These are phyloP conservation scores for Chrysopogon serrulatus DNA, from an alignment of 176 grass and related monocot species.

Conservation along the genomic window DNA sequence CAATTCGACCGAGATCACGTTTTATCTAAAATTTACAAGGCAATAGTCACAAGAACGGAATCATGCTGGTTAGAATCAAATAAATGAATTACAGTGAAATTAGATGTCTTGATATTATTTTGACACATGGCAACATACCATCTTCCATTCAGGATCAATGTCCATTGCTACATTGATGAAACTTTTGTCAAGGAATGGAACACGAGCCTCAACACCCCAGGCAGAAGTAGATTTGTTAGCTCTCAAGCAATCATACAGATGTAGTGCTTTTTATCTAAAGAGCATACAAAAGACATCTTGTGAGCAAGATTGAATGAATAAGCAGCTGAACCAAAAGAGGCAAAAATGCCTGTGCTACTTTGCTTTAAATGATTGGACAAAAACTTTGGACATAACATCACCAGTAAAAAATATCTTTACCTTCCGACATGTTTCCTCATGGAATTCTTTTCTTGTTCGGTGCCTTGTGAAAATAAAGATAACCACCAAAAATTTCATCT, in stretches of 20 bases:
- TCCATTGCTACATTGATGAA: constrained; percentile 97
- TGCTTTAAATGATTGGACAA: not conserved
- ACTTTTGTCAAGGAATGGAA: constrained; percentile 93
- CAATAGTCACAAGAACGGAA: not conserved
- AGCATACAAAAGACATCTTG: not conserved
- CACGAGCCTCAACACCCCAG: constrained; percentile 93
- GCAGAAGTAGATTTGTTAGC: constrained; percentile 97
- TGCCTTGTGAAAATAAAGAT: constrained; percentile 98
- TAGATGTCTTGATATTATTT: not conserved
- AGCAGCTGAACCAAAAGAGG: not conserved
- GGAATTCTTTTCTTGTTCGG: constrained; percentile 99
- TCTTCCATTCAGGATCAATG: constrained; percentile 97
- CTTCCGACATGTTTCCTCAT: constrained; percentile 90
- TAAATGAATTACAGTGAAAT: not conserved
- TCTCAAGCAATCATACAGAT: constrained; percentile 95
- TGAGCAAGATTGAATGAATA: constrained; percentile 19
- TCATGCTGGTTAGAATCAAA: not conserved
- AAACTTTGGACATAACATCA: not conserved
- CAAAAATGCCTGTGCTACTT: not conserved
- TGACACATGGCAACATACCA: constrained; percentile 46
- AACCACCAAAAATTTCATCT: constrained; percentile 96
- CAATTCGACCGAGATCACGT: constrained; percentile 72
- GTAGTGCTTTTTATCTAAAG: constrained; percentile 98
- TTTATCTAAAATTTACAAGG: constrained; percentile 63
- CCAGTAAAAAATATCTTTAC: constrained; percentile 25